Evolutionary conservation across 2,329 filamentous ascomycete genomes (phyloP).

Genomic region (Didymella pinodella): DNA sequence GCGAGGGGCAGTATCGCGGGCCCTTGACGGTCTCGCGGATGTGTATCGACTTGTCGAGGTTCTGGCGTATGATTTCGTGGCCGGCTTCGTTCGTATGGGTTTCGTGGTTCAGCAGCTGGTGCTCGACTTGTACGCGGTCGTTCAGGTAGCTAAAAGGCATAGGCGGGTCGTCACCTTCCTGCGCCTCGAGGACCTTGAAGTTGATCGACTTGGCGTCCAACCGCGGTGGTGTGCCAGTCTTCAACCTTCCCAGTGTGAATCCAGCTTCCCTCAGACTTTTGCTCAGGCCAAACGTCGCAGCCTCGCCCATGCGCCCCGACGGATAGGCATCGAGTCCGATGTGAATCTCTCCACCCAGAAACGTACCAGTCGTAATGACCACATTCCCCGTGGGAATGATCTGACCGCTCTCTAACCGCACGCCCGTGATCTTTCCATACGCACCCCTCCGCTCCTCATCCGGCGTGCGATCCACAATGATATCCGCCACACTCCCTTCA

Average conservation of each 20-base stretch:
- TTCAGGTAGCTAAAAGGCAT: conserved; percentile 93
- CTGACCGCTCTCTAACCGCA: conserved; percentile 86
- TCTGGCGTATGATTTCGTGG: conserved; percentile 83
- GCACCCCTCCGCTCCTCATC: conserved; percentile 56
- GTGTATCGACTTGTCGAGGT: conserved; percentile 95
- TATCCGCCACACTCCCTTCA: conserved; percentile 89
- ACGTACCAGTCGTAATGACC: conserved; percentile 95
- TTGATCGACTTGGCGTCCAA: conserved; percentile 84
- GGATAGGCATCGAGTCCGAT: conserved; percentile 87
- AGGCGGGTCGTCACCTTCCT: conserved; percentile 84
- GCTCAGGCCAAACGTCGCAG: conserved; percentile 89
- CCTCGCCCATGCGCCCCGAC: conserved; percentile 91
- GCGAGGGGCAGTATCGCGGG: conserved; percentile 91
- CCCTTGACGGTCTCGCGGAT: conserved; percentile 95
- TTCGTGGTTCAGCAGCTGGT: conserved; percentile 85
- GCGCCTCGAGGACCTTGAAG: conserved; percentile 73
- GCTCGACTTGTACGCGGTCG: conserved; percentile 74
- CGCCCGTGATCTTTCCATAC: conserved; percentile 79
- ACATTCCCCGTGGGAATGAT: conserved; percentile 81
- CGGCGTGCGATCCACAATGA: conserved; percentile 72
- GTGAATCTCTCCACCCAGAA: conserved; percentile 94
- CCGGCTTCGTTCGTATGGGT: conserved; percentile 86
- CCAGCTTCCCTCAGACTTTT: conserved; percentile 88
- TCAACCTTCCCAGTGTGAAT: conserved; percentile 86
- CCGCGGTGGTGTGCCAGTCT: conserved; percentile 94